Evolutionary conservation across 1,284 basidiomycete species (phyloP).

Genomic region (Cutaneotrichosporon cyanovorans): DNA sequence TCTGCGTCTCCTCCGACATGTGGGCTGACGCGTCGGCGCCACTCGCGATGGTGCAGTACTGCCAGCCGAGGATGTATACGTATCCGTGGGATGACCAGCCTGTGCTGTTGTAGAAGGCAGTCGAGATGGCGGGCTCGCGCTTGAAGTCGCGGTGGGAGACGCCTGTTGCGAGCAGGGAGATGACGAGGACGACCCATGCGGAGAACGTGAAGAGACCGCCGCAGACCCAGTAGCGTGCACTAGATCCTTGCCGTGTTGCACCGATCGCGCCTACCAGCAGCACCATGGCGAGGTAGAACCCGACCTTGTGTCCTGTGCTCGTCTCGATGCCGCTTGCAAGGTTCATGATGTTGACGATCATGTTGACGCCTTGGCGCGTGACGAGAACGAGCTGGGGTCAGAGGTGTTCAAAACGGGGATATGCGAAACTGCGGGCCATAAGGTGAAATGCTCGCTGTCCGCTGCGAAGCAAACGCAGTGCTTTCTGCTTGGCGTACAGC

Average conservation of each 20-base stretch:
- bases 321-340: conserved; percentile 27
- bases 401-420: background rate
- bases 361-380: conserved; percentile 33
- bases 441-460: no score
- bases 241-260: conserved; percentile 34
- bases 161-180: conserved; percentile 32
- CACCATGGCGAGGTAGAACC: conserved; percentile 38
- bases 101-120: conserved; percentile 25
- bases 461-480: no score
- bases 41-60: conserved; percentile 37
- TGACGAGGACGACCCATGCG: conserved; percentile 34
- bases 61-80: conserved; percentile 42
- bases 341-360: conserved; percentile 36
- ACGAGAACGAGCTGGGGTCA: conserved; percentile 26
- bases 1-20: conserved; percentile 45
- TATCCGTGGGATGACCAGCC: conserved; percentile 31
- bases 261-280: conserved; percentile 33
- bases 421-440: no score
- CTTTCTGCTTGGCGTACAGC: no score
- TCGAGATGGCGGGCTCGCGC: conserved; percentile 8
- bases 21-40: conserved; percentile 22
- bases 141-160: conserved; percentile 15
- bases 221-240: conserved; percentile 36
- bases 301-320: conserved; percentile 31
- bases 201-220: conserved; percentile 20